Evolutionary conservation across 176 grass and related monocot genomes (phyloP), one percentile per base, ranked within the genome.

Genomic region (Areca catechu): DNA sequence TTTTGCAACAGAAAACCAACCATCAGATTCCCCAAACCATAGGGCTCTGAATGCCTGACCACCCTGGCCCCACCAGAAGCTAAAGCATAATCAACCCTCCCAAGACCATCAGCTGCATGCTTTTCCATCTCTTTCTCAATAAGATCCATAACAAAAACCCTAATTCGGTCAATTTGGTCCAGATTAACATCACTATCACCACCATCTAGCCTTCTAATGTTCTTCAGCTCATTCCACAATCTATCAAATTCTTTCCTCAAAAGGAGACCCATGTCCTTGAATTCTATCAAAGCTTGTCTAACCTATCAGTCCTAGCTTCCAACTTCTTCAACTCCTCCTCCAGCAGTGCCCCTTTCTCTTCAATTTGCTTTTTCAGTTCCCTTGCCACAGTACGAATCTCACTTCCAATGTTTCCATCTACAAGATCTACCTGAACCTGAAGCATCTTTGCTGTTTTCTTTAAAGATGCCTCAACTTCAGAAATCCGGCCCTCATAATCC

Each of bases 81-180:
- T 29, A 98, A 61, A 1, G 87, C 93, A 16, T 89, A 83, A 70
- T 98, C 93, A 18, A 83, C 93, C 74, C 84, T 85, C 61, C 87
- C 87, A 24, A 98, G 74, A 18, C 93, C 93, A 85, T 98, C 93
- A 0, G 93, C 81, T 0, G 84, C 83, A 77, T 98, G 93, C 66
- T 82, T 98, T 66, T 92, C 80, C 37, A 98, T 81, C 73, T 98
- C 93, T 48, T 67, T 71, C 72, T 83, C 71, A 18, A 68, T 70
- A 30, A 98, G 85, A 52, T 89, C 86, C 74, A 82, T 78, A 1
- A 88, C 93, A 19, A 98, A 63, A 4, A 61, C 51, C 22, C 88
- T 85, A 24, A 89, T 81, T 58, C 83, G 66, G 51, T 92, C 81
- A 24, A 89, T 81, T 58, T 85, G 66, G 51, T 92, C 81, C 65